A percentile compares a stretch with the other conserved stretches of the same genome.
Conservation (phyloP, 305 asterid genomes). For the Solanum hybrid region DNA sequence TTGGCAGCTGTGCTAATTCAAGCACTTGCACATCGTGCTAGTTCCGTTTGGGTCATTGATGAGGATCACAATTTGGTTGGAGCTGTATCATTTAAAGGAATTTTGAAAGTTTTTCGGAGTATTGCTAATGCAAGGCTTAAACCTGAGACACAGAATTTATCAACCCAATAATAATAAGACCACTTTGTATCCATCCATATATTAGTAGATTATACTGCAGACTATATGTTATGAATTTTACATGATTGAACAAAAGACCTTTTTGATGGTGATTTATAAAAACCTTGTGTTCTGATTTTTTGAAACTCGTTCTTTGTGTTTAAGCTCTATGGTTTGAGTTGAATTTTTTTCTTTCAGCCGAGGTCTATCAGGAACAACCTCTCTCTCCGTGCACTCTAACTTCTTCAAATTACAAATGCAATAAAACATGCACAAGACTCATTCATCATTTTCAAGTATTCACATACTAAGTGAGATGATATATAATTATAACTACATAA, state of each 20-base stretch:
- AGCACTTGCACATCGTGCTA: conserved; percentile 63
- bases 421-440: not conserved
- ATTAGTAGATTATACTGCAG: not conserved
- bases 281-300: not conserved
- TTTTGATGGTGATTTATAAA: not conserved
- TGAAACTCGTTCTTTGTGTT: not conserved
- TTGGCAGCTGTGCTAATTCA: conserved; percentile 74
- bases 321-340: not conserved
- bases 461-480: not conserved
- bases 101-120: conserved; percentile 44
- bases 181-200: not conserved
- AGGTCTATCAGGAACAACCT: not conserved
- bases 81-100: conserved; percentile 48
- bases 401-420: not conserved
- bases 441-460: not conserved
- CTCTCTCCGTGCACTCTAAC: not conserved
- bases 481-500: not conserved
- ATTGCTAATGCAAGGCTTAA: conserved; percentile 9
- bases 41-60: conserved; percentile 71
- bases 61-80: conserved; percentile 59
- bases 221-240: not conserved
- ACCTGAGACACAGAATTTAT: conserved; percentile 3
- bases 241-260: not conserved
- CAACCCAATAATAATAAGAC: not conserved
- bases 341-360: not conserved